These are phyloP conservation scores for Phaeosphaeriaceae sp. DNA, from an alignment of 2,329 filamentous ascomycete genomes.

Conservation along the genomic window DNA sequence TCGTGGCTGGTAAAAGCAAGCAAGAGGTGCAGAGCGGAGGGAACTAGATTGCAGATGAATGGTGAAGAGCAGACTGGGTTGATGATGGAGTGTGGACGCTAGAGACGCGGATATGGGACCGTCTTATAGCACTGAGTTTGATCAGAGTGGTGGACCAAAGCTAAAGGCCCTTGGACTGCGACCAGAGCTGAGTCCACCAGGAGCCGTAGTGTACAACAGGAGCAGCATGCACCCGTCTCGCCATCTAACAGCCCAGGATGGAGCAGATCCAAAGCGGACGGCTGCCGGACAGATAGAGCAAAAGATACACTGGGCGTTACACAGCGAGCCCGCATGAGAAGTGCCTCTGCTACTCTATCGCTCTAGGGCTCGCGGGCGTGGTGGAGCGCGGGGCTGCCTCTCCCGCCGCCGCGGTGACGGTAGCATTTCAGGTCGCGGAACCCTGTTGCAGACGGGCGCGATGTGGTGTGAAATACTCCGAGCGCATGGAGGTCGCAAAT, in stretches of 20 bases:
- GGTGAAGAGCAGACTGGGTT: slow-evolving; percentile 5
- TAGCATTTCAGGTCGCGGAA: slow-evolving; percentile 50
- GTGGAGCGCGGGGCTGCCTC: slow-evolving; percentile 49
- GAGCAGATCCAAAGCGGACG: slow-evolving; percentile 39
- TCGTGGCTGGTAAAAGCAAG: slow-evolving; percentile 48
- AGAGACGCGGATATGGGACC: slow-evolving; percentile 38
- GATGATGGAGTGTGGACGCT: slow-evolving; percentile 18
- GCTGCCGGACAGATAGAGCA: slow-evolving; percentile 40
- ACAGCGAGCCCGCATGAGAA: slow-evolving; percentile 37
- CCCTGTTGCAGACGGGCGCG: slow-evolving; percentile 41
- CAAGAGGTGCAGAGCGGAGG: slow-evolving; percentile 24
- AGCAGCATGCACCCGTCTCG: slow-evolving; percentile 34
- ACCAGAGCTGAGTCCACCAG: slow-evolving; percentile 29
- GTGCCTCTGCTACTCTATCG: slow-evolving; percentile 28
- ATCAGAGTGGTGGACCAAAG: slow-evolving; percentile 20
- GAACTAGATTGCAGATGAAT: slow-evolving; percentile 24
- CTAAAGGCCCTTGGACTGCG: slow-evolving; percentile 33
- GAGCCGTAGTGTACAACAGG: slow-evolving; percentile 36
- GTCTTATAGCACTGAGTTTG: slow-evolving; percentile 45
- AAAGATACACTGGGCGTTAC: slow-evolving; percentile 41
- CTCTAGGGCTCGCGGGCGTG: slow-evolving; percentile 29
- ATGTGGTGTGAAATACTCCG: slow-evolving; percentile 26
- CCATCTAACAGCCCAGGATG: slow-evolving; percentile 29
- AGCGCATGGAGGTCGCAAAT: slow-evolving; percentile 26
- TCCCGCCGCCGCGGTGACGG: slow-evolving; percentile 54